phyloP scores from a whole-genome alignment of 1,284 basidiomycete species.

The Microbotryum scabiosae region DNA sequence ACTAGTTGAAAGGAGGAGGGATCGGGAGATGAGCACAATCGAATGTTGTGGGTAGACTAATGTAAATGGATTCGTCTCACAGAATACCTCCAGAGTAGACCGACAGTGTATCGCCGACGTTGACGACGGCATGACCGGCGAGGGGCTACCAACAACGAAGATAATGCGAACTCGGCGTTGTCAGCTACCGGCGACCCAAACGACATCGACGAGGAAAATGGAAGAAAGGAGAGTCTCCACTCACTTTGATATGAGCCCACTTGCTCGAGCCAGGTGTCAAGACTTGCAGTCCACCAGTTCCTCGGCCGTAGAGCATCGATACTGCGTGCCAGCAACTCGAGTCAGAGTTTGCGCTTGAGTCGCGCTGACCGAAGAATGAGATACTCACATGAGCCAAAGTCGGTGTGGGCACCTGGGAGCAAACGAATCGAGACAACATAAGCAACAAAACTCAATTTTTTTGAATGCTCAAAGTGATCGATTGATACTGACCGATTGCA shows the following conservation, averaged over 20 bases:
- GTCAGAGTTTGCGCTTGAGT: not conserved
- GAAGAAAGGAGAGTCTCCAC: too few species aligned
- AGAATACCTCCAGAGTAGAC: conserved; percentile 40
- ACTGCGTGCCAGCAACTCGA: conserved; percentile 1
- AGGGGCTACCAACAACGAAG: conserved; percentile 13
- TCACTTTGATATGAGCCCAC: conserved; percentile 29
- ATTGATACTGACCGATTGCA: conserved; percentile 15
- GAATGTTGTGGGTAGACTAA: too few species aligned
- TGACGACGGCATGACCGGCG: conserved; percentile 31
- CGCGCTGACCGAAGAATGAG: too few species aligned
- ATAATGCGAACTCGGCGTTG: too few species aligned
- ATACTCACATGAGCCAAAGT: conserved; percentile 41
- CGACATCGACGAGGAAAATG: too few species aligned
- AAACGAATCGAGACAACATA: too few species aligned
- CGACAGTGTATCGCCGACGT: conserved; percentile 32
- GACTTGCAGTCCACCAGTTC: conserved; percentile 34
- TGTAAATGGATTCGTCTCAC: too few species aligned
- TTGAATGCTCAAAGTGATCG: too few species aligned
- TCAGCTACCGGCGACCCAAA: too few species aligned
- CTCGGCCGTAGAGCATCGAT: conserved; percentile 30
- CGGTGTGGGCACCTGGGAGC: conserved; percentile 39
- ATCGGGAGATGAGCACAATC: not conserved
- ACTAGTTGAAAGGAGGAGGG: conserved; percentile 1
- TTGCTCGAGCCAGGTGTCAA: conserved; percentile 29
- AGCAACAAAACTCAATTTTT: not conserved